Conservation (phyloP, 208 protist genomes). For the Leishmania mexicana region DNA sequence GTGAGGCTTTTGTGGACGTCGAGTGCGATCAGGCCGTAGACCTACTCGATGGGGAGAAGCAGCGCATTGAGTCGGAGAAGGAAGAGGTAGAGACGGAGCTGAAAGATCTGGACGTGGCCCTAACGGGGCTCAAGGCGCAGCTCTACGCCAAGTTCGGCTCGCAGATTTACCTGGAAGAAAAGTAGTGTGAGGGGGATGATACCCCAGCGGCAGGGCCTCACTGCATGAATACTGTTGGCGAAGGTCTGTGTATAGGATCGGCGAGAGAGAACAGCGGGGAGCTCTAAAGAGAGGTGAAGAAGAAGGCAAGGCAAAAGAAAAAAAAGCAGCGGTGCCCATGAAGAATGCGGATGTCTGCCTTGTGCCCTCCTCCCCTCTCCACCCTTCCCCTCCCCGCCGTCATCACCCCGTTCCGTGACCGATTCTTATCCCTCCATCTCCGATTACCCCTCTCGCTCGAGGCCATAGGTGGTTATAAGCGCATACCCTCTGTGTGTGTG, state of each 20-base stretch:
- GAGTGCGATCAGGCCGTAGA: conserved; percentile 61
- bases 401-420: neutral
- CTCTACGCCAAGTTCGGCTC: conserved; percentile 91
- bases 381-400: neutral
- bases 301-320: neutral
- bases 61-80: conserved; percentile 48
- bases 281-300: neutral
- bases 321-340: neutral
- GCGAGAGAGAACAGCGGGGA: neutral
- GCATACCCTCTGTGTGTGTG: neutral
- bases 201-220: neutral
- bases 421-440: neutral
- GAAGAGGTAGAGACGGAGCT: conserved; percentile 57
- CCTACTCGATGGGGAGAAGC: conserved; percentile 70
- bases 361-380: neutral
- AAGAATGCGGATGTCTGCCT: neutral
- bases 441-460: neutral
- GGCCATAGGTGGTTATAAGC: neutral
- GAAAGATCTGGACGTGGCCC: conserved; percentile 40
- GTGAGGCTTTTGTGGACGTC: conserved; percentile 84
- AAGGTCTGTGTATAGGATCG: neutral
- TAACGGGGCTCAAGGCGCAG: conserved; percentile 84
- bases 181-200: conserved; percentile 28
- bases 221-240: neutral
- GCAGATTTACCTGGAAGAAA: conserved; percentile 91